A percentile compares a stretch with the other conserved stretches of the same genome.
These are phyloP conservation scores for Phytopythium aichiense DNA, from an alignment of 352 stramenopile species.

Conservation along the genomic window DNA sequence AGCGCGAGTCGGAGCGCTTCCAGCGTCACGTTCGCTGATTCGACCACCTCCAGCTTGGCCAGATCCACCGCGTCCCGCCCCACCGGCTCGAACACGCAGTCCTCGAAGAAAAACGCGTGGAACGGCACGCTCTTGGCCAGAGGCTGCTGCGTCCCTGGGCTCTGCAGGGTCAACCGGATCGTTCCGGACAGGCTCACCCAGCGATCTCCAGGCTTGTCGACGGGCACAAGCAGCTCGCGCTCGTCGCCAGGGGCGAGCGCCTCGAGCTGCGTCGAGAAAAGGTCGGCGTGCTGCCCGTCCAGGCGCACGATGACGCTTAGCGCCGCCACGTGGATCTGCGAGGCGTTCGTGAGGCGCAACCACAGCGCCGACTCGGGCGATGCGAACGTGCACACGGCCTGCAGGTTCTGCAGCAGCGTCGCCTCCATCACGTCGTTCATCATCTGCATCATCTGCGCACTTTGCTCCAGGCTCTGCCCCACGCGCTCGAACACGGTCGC, in stretches of 20 bases:
- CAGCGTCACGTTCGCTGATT: constrained; percentile 29
- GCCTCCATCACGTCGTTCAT: constrained; percentile 84
- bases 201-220: constrained; percentile 10
- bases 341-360: constrained; percentile 45
- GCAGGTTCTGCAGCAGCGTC: constrained; percentile 65
- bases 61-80: constrained; percentile 13
- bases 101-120: constrained; percentile 40
- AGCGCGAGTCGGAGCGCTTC: constrained; percentile 41
- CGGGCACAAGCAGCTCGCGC: constrained; percentile 25
- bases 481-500: constrained; percentile 64
- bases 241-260: constrained; percentile 16
- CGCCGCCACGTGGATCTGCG: constrained; percentile 47
- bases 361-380: constrained; percentile 11
- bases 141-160: constrained; percentile 55
- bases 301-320: constrained; percentile 20
- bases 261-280: constrained; percentile 21
- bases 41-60: constrained; percentile 8
- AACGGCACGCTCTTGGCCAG: constrained; percentile 46
- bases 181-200: constrained; percentile 15
- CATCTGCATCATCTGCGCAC: constrained; percentile 71
- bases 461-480: constrained; percentile 61
- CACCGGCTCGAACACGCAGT: constrained; percentile 28
- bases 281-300: background rate
- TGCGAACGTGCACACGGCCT: constrained; percentile 23
- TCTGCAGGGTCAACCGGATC: constrained; percentile 39